These are phyloP conservation scores for Zygoascus hellenicus DNA, from an alignment of 1,139 yeast species.

Conservation along the genomic window DNA sequence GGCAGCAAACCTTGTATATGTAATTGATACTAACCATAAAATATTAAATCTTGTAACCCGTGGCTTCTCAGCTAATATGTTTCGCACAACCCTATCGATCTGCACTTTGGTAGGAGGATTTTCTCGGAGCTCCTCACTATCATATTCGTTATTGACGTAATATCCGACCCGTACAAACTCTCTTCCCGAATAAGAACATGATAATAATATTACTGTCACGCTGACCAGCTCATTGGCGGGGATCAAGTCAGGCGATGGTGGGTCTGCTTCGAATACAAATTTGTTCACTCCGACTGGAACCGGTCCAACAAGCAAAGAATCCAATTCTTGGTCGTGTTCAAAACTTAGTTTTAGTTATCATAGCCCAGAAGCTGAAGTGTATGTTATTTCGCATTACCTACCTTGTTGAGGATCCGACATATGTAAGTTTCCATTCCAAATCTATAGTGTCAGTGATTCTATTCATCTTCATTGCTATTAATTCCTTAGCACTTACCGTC, in stretches of 20 bases:
- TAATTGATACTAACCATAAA: slow-evolving; percentile 65
- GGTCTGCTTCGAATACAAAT: slow-evolving; percentile 88
- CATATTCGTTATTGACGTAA: slow-evolving; percentile 95
- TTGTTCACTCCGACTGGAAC: slow-evolving; percentile 96
- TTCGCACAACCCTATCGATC: slow-evolving; percentile 89
- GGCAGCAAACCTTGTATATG: background rate
- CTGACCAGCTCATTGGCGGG: slow-evolving; percentile 94
- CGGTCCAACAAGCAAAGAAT: slow-evolving; percentile 92
- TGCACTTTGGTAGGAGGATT: slow-evolving; percentile 93
- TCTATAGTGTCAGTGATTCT: slow-evolving; percentile 38
- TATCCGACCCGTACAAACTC: slow-evolving; percentile 97
- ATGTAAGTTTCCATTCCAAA: slow-evolving; percentile 93
- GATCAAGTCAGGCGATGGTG: slow-evolving; percentile 91
- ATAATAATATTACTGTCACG: slow-evolving; percentile 85
- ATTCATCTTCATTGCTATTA: background rate
- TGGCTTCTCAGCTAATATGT: slow-evolving; percentile 94
- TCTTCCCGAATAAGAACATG: slow-evolving; percentile 88
- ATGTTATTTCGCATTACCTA: slow-evolving; percentile 17
- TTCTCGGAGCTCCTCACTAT: slow-evolving; percentile 83
- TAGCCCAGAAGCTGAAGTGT: background rate
- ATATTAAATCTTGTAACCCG: slow-evolving; percentile 94
- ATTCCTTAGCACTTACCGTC: slow-evolving; percentile 40
- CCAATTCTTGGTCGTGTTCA: slow-evolving; percentile 95
- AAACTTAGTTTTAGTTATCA: slow-evolving; percentile 30
- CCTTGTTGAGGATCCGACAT: slow-evolving; percentile 91